phyloP scores from a whole-genome alignment of 306 rosid species.

The Quercus bicolor region DNA sequence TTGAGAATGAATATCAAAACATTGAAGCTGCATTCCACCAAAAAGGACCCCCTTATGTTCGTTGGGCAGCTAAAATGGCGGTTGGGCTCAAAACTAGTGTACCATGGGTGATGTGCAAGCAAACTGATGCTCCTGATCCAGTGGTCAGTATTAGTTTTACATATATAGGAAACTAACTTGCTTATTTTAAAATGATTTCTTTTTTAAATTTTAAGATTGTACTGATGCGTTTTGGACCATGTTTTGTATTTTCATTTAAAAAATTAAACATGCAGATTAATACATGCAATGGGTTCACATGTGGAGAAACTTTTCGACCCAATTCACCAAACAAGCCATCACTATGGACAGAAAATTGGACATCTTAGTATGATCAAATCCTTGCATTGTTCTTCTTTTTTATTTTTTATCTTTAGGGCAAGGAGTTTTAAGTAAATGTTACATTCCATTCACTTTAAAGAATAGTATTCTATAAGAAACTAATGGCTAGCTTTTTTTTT shows the following conservation, averaged over 20 bases:
- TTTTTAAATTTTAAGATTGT: no score
- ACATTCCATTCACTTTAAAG: no score
- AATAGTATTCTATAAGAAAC: no score
- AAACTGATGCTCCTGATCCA: conserved; percentile 78
- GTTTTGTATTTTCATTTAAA: neutral
- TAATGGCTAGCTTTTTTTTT: no score
- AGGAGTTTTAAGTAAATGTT: no score
- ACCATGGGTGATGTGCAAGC: conserved; percentile 85
- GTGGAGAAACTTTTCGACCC: conserved; percentile 68
- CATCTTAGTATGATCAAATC: conserved; percentile 45
- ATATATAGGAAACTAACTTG: no score
- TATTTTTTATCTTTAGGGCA: neutral
- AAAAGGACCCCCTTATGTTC: conserved; percentile 40
- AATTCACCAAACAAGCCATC: conserved; percentile 75
- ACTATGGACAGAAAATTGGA: conserved; percentile 84
- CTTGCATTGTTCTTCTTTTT: neutral
- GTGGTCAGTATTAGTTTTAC: conserved; percentile 36
- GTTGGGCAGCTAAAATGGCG: conserved; percentile 75
- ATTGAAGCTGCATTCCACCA: conserved; percentile 49
- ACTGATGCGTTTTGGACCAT: neutral
- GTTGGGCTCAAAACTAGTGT: conserved; percentile 63
- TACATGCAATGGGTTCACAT: conserved; percentile 74
- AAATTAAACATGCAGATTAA: conserved; percentile 45
- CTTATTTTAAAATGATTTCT: no score
- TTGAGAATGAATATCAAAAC: conserved; percentile 71